These are phyloP conservation scores for Syzygium syzygioides DNA, from an alignment of 441 rosid genomes.

Conservation along the genomic window DNA sequence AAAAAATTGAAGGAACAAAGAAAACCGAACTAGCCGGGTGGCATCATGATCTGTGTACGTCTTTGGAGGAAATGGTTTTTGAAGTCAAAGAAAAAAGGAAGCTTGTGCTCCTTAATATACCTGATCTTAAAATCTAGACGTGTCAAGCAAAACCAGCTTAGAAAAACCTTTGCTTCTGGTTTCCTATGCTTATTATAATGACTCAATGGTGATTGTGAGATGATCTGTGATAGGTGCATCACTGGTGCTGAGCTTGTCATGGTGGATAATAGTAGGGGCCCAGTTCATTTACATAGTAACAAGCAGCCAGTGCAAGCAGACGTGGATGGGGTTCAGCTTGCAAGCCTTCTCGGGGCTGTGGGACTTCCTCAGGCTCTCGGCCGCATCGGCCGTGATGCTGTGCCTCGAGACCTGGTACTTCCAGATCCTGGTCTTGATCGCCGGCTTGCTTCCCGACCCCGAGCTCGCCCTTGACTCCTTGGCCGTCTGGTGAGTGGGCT, in stretches of 20 bases:
- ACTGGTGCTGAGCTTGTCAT: conserved; percentile 57
- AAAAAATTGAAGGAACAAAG: neutral
- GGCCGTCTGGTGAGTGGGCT: conserved; percentile 49
- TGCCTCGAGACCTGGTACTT: conserved; percentile 85
- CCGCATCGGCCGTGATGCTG: conserved; percentile 74
- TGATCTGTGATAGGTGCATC: conserved; percentile 33
- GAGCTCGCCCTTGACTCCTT: conserved; percentile 59
- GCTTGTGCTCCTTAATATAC: neutral
- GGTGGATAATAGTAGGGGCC: conserved; percentile 66
- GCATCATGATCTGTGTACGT: neutral
- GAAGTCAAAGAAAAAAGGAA: neutral
- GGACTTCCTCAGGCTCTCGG: conserved; percentile 52
- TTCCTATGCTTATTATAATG: neutral
- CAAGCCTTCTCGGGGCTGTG: conserved; percentile 61
- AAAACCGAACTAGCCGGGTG: neutral
- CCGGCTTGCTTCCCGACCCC: conserved; percentile 62
- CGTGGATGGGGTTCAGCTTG: conserved; percentile 59
- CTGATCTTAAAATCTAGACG: neutral
- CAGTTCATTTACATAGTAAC: conserved; percentile 39
- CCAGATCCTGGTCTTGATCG: conserved; percentile 58
- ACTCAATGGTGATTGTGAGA: neutral
- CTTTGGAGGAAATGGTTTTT: neutral
- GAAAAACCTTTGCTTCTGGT: neutral
- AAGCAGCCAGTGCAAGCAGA: conserved; percentile 37
- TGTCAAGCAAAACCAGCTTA: neutral